Conservation (phyloP, 805 yeast genomes). For the Hanseniaspora valbyensis region DNA sequence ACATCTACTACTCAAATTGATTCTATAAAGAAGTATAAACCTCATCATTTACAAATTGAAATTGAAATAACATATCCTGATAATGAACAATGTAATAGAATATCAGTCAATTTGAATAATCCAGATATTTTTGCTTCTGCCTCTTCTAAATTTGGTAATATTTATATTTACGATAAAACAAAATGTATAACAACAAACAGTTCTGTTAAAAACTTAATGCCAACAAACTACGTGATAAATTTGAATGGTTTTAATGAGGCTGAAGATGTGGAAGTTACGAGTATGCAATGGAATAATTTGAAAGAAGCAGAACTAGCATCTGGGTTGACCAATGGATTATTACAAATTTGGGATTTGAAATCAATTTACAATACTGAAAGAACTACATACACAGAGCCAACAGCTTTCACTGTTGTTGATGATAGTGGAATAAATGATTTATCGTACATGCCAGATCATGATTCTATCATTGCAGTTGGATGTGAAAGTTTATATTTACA, state of each 20-base stretch:
- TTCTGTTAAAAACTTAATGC: slow-evolving; percentile 18
- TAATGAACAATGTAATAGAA: slow-evolving; percentile 60
- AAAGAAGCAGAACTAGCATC: slow-evolving; percentile 49
- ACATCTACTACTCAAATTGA: background rate
- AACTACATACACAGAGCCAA: slow-evolving; percentile 23
- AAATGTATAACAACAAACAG: slow-evolving; percentile 48
- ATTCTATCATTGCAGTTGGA: slow-evolving; percentile 48
- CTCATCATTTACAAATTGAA: slow-evolving; percentile 22
- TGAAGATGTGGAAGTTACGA: slow-evolving; percentile 41
- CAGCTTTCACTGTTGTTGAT: slow-evolving; percentile 23
- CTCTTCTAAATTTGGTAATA: slow-evolving; percentile 47
- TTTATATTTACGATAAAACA: slow-evolving; percentile 68
- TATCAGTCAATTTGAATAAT: slow-evolving; percentile 71
- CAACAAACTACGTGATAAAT: slow-evolving; percentile 15
- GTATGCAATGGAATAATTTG: slow-evolving; percentile 62
- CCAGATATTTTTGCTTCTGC: slow-evolving; percentile 71
- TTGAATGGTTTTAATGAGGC: slow-evolving; percentile 21
- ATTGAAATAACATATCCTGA: slow-evolving; percentile 29
- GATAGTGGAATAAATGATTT: slow-evolving; percentile 55
- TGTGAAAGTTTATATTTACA: slow-evolving; percentile 51
- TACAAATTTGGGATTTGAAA: slow-evolving; percentile 59
- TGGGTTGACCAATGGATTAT: slow-evolving; percentile 52
- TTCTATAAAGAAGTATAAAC: slow-evolving; percentile 16
- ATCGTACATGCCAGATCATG: slow-evolving; percentile 56
- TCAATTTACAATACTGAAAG: slow-evolving; percentile 27